phyloP scores from a whole-genome alignment of 768 basidiomycete species.

The Lactifluus echinatus region DNA sequence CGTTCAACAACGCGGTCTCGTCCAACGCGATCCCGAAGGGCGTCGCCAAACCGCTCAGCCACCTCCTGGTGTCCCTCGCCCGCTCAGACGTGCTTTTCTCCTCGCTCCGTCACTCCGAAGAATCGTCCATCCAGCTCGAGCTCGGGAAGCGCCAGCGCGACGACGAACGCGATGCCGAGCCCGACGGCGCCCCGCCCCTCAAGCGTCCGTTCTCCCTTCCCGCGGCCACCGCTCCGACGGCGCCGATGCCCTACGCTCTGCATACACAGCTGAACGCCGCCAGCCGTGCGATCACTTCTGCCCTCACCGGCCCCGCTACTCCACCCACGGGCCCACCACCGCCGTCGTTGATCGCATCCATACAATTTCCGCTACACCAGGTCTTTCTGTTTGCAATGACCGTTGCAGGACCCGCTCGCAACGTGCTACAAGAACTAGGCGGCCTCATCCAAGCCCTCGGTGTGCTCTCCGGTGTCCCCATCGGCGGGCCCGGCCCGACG shows the following conservation, averaged over 20 bases:
- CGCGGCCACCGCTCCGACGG: slow-evolving; percentile 9
- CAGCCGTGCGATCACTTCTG: slow-evolving; percentile 44
- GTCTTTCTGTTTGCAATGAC: slow-evolving; percentile 73
- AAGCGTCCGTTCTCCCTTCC: slow-evolving; percentile 21
- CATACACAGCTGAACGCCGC: slow-evolving; percentile 53
- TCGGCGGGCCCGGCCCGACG: slow-evolving; percentile 30
- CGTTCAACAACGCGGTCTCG: slow-evolving; percentile 42
- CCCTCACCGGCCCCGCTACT: slow-evolving; percentile 28
- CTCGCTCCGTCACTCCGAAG: slow-evolving; percentile 53
- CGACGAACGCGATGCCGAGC: slow-evolving; percentile 31
- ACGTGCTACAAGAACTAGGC: slow-evolving; percentile 62
- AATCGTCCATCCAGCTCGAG: slow-evolving; percentile 52
- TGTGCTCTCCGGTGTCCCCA: slow-evolving; percentile 69
- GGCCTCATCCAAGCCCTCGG: slow-evolving; percentile 80
- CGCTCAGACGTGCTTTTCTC: slow-evolving; percentile 59
- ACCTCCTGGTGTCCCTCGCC: slow-evolving; percentile 54
- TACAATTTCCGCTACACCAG: slow-evolving; percentile 66
- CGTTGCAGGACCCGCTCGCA: slow-evolving; percentile 40
- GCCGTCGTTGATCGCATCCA: slow-evolving; percentile 53
- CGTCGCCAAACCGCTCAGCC: slow-evolving; percentile 49
- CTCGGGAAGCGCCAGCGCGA: slow-evolving; percentile 73
- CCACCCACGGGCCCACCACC: slow-evolving; percentile 33
- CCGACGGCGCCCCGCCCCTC: slow-evolving; percentile 29
- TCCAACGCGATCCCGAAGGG: slow-evolving; percentile 43
- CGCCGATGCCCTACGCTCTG: slow-evolving; percentile 33